Evolutionary conservation across 192 early-diverging fungal genomes (phyloP).

Genomic region (Chytriomyces confervae): DNA sequence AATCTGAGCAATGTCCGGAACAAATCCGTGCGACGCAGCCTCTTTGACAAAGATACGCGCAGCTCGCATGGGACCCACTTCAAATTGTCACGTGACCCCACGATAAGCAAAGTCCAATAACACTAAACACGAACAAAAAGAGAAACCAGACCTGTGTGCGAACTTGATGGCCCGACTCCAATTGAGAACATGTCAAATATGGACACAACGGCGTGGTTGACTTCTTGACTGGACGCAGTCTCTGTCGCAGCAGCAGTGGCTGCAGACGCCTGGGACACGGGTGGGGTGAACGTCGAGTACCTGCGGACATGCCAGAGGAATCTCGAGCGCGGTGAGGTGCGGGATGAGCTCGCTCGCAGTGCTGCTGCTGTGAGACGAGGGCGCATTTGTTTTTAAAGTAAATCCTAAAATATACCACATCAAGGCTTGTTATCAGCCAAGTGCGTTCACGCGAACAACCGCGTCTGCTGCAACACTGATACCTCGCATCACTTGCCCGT

Average conservation of each 20-base stretch:
- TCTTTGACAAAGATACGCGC: conserved; percentile 93
- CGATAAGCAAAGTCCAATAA: conserved; percentile 41
- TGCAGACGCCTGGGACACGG: too few relatives aligned
- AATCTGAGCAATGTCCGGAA: conserved; percentile 58
- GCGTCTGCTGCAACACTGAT: background rate
- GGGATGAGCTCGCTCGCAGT: background rate
- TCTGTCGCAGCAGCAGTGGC: background rate
- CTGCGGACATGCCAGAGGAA: too few relatives aligned
- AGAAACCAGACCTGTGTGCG: conserved; percentile 49
- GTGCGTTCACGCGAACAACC: background rate
- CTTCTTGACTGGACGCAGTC: conserved; percentile 12
- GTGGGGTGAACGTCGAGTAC: background rate
- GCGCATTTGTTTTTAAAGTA: too few relatives aligned
- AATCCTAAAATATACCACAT: too few relatives aligned
- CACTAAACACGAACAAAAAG: background rate
- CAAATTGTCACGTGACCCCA: conserved; percentile 29
- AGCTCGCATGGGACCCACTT: conserved; percentile 97
- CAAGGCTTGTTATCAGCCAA: too few relatives aligned
- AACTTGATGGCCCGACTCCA: conserved; percentile 91
- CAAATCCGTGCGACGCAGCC: conserved; percentile 62
- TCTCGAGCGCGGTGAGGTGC: background rate
- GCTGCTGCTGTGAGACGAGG: too few relatives aligned
- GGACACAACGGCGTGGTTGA: conserved; percentile 83
- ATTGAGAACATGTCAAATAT: conserved; percentile 96
- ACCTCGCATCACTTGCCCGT: background rate